Base-by-base conservation (phyloP, 192 early-diverging fungal species). In the Entophlyctis luteolus region DNA sequence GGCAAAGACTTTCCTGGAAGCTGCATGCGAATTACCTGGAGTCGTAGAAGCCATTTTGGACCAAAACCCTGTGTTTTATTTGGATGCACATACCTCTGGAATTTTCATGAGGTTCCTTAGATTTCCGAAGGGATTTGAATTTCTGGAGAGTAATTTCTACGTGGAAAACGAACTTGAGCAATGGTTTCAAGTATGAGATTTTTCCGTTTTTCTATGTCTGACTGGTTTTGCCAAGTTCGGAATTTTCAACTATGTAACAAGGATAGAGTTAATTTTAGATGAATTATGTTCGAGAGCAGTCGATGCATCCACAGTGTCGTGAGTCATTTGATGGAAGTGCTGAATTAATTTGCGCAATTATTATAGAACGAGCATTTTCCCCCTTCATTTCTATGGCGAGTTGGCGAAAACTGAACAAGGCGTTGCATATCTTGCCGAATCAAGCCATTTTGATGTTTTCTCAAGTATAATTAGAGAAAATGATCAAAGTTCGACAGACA, bases 381-480 rank as follows among this genome's bases (percentile, higher is more conserved):
- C 84, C 3, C 79, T 87, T 12, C 92, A 94, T 70, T 91, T 94
- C 65, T 91, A 90, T 63, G 89, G 90, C 5, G 84, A 91, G 62
- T 70, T 94, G 32, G 80, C 89, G 5, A 85, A 88, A 57, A 92
- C 92, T 6, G 73, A 76, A 18, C 84, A 91, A 78, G 91, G 92
- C 14, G 87, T 87, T 55, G 63, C 75, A 22, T 70, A 86, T 20
- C 68, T 94, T 28, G 56, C 80, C 22, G 76, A 79, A 54, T 82
- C 78, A 25, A 88, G 87, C 1, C 89, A 93, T 58, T 89, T 94
- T 57, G 50, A 63, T 6, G 48, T 76, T 4, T 89, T 92, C 72
- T 81, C 84, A 14, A 75, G 81, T 3, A 79, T 67, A 46, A 80
- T 92, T 5, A 76, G 83, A 5, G 70, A 81, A 20, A 72, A 84